Percentiles rank a stretch among this genome's conserved stretches.
phyloP scores from a whole-genome alignment of 768 basidiomycete species.

The Tricholoma matsutake region DNA sequence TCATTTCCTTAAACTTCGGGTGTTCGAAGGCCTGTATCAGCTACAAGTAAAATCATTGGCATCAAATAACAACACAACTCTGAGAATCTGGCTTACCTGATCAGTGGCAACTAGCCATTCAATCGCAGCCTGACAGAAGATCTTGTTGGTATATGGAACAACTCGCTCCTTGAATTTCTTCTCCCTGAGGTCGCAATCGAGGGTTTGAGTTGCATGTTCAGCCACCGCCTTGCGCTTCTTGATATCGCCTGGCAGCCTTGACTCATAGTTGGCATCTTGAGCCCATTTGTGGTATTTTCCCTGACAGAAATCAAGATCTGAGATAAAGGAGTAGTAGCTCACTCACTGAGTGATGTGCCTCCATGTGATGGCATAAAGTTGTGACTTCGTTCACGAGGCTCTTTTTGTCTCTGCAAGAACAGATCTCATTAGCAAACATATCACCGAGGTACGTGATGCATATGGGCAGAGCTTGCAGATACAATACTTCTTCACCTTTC shows the following conservation, averaged over 20 bases:
- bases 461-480: neutral
- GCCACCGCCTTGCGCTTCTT: conserved; percentile 12
- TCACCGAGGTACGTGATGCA: neutral
- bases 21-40: conserved; percentile 12
- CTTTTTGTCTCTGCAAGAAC: neutral
- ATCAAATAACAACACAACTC: neutral
- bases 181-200: conserved; percentile 26
- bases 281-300: conserved; percentile 26
- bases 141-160: conserved; percentile 26
- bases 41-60: no score
- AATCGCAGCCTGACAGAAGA: conserved; percentile 18
- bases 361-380: neutral
- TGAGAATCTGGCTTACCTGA: conserved; percentile 25
- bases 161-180: conserved; percentile 11
- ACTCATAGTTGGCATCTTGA: conserved; percentile 21
- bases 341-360: neutral
- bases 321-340: neutral
- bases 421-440: neutral
- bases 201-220: conserved; percentile 9
- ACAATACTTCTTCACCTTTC: neutral
- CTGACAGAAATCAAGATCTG: neutral
- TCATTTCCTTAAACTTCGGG: conserved; percentile 34
- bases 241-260: conserved; percentile 25
- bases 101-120: conserved; percentile 39
- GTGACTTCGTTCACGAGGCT: neutral